phyloP scores from a whole-genome alignment of 768 basidiomycete genomes.

The Leucocoprinus birnbaumii region DNA sequence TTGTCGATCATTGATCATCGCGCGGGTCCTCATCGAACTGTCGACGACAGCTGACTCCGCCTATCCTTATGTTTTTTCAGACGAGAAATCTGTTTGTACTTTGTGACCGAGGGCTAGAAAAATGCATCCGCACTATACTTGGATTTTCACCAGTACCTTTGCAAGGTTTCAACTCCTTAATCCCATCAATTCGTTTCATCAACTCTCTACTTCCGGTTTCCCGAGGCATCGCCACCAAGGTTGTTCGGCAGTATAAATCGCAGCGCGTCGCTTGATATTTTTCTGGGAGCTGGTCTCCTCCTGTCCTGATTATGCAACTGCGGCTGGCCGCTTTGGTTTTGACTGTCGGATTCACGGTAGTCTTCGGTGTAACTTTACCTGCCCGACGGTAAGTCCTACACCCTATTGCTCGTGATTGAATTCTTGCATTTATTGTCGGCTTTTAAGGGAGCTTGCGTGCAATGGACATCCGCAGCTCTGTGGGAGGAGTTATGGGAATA shows the following conservation, averaged over 20 bases:
- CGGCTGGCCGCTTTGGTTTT: conserved; percentile 28
- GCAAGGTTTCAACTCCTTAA: too few species aligned
- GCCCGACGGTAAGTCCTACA: conserved; percentile 19
- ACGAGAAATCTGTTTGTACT: too few species aligned
- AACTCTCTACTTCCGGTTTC: not conserved
- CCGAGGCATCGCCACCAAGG: too few species aligned
- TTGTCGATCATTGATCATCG: not conserved
- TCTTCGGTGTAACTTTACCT: conserved; percentile 16
- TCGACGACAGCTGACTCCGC: too few species aligned
- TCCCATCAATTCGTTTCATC: not conserved
- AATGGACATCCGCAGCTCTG: conserved; percentile 67
- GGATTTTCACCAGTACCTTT: too few species aligned
- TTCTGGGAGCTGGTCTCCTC: conserved; percentile 24
- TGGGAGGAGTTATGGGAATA: conserved; percentile 48
- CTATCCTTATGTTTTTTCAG: too few species aligned
- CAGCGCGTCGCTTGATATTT: too few species aligned
- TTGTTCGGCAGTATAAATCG: too few species aligned
- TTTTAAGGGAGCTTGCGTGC: conserved; percentile 43
- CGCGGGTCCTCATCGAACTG: too few species aligned
- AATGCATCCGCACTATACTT: too few species aligned
- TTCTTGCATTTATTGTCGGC: not conserved
- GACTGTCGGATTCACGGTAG: conserved; percentile 14
- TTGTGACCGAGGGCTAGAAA: too few species aligned
- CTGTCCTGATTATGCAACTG: conserved; percentile 18
- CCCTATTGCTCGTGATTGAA: not conserved